These are phyloP conservation scores for Wallacemonas sp. DNA, from an alignment of 208 protist genomes.

Conservation along the genomic window DNA sequence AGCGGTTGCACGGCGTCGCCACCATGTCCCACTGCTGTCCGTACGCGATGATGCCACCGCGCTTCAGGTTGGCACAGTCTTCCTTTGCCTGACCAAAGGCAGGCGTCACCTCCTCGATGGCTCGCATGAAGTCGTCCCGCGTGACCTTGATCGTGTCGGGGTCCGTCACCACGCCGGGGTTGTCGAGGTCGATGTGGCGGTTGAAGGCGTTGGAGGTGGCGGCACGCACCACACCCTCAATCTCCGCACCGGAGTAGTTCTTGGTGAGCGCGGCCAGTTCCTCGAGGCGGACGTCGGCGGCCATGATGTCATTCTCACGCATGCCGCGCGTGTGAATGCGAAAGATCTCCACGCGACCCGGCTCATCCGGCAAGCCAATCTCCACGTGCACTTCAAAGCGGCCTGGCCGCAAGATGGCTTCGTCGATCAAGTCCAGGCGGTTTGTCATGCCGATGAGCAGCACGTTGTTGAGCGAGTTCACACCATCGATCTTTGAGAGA, in stretches of 20 bases:
- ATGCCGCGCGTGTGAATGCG: constrained; percentile 98
- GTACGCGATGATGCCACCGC: constrained; percentile 95
- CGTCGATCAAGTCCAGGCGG: constrained; percentile 99
- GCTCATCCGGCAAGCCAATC: constrained; percentile 97
- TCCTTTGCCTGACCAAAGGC: constrained; percentile 96
- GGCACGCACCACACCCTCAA: constrained; percentile 88
- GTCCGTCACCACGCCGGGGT: constrained; percentile 63
- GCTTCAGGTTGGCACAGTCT: constrained; percentile 82
- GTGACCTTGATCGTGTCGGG: constrained; percentile 58
- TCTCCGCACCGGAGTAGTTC: constrained; percentile 99
- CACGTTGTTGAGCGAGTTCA: constrained; percentile 99
- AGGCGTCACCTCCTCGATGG: constrained; percentile 92
- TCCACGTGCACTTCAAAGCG: constrained; percentile 99
- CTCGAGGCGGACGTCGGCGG: constrained; percentile 90
- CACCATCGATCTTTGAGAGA: constrained; percentile 99
- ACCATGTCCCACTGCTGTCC: constrained; percentile 78
- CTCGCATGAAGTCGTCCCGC: constrained; percentile 68
- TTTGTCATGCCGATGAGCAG: constrained; percentile 99
- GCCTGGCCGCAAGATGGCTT: constrained; percentile 98
- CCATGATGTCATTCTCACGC: constrained; percentile 88
- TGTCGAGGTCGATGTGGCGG: constrained; percentile 85
- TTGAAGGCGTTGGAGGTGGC: constrained; percentile 91
- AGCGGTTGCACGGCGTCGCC: constrained; percentile 39
- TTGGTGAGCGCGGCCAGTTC: constrained; percentile 94
- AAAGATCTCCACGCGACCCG: constrained; percentile 98